Conservation (phyloP, 2,329 filamentous ascomycete species). For the Aphanoascus verrucosus region DNA sequence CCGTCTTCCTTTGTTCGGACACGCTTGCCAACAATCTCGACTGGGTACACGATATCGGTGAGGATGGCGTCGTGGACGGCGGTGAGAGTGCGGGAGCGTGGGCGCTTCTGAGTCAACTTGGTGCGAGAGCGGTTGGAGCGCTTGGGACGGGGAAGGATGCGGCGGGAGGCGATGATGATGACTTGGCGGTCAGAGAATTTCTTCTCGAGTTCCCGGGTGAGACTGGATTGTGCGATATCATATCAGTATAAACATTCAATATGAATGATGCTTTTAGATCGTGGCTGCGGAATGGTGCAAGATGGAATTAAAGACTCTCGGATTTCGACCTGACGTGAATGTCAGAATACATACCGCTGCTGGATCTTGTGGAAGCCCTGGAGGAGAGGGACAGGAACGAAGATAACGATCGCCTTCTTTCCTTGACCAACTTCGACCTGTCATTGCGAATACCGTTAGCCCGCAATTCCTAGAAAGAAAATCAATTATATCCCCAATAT, state of each 20-base stretch:
- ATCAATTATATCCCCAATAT: constrained; percentile 12
- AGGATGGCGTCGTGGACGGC: constrained; percentile 99
- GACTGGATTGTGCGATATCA: constrained; percentile 42
- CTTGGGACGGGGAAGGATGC: constrained; percentile 97
- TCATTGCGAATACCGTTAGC: constrained; percentile 29
- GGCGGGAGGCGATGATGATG: constrained; percentile 95
- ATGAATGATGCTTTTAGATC: background rate
- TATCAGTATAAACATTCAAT: background rate
- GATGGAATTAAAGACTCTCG: background rate
- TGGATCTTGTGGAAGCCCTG: constrained; percentile 98
- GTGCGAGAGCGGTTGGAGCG: constrained; percentile 93
- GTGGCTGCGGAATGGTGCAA: background rate
- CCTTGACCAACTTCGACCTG: constrained; percentile 99
- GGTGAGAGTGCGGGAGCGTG: constrained; percentile 92
- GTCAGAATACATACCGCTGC: constrained; percentile 69
- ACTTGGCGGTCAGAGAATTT: constrained; percentile 99
- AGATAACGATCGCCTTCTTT: constrained; percentile 99
- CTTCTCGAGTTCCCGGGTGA: constrained; percentile 99
- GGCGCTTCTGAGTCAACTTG: constrained; percentile 96
- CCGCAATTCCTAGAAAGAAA: constrained; percentile 15
- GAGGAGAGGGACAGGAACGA: constrained; percentile 99
- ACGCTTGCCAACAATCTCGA: constrained; percentile 99
- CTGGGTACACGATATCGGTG: constrained; percentile 94
- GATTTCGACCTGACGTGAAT: background rate
- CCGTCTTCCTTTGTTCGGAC: constrained; percentile 97